Conservation (phyloP, 1,139 yeast genomes). For the Lodderomyces parapsilosis region DNA sequence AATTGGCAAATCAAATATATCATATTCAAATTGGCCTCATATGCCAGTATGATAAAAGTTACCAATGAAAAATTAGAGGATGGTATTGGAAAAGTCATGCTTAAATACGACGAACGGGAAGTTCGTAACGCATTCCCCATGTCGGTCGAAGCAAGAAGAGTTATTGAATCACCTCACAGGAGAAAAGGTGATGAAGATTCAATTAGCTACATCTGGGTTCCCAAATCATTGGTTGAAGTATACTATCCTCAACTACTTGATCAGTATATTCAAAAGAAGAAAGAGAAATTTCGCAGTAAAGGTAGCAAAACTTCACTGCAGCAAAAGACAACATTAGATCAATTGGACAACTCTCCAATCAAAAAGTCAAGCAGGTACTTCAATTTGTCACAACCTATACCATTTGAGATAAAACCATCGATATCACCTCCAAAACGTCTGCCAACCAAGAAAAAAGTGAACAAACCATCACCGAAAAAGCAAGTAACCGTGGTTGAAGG, state of each 20-base stretch:
- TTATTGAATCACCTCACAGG: slow-evolving; percentile 5
- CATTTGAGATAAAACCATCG: slow-evolving; percentile 1
- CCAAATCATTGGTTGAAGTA: slow-evolving; percentile 14
- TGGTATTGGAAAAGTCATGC: slow-evolving; percentile 12
- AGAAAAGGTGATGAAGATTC: not conserved
- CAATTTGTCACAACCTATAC: slow-evolving; percentile 2
- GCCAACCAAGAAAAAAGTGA: not conserved
- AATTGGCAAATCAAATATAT: slow-evolving; percentile 9
- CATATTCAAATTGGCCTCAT: slow-evolving; percentile 9
- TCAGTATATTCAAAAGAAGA: slow-evolving; percentile 9
- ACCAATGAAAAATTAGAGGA: slow-evolving; percentile 10
- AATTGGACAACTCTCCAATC: slow-evolving; percentile 9
- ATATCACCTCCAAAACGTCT: slow-evolving; percentile 2
- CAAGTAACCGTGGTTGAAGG: not conserved
- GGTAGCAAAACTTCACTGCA: slow-evolving; percentile 9
- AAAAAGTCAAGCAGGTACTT: not conserved
- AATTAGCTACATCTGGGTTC: slow-evolving; percentile 18
- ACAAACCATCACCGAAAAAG: not conserved
- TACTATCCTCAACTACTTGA: slow-evolving; percentile 12
- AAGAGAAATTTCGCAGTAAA: slow-evolving; percentile 8
- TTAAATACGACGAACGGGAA: slow-evolving; percentile 10
- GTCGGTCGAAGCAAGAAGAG: slow-evolving; percentile 9
- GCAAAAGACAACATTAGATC: slow-evolving; percentile 13
- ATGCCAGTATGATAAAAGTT: slow-evolving; percentile 5
- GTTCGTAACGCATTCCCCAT: slow-evolving; percentile 10